A percentile compares a stretch with the other conserved stretches of the same genome.
These are phyloP conservation scores for Logfia minima DNA, from an alignment of 129 eudicot genomes.

Conservation along the genomic window DNA sequence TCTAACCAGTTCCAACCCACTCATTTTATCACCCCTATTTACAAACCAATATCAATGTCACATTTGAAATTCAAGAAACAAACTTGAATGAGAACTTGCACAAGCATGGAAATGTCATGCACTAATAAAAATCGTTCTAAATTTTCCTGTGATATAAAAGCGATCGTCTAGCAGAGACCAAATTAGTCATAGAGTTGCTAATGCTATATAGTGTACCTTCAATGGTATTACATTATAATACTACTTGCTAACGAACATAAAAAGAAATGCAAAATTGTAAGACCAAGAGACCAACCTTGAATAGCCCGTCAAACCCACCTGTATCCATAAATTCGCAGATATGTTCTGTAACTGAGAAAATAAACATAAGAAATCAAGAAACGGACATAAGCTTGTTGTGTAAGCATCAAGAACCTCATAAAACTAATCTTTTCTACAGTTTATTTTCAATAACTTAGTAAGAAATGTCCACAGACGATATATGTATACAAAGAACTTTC, in stretches of 20 bases:
- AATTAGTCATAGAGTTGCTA: constrained; percentile 2
- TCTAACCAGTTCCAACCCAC: not conserved
- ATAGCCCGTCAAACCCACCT: constrained; percentile 20
- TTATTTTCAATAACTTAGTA: not conserved
- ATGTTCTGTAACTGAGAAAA: constrained; percentile 23
- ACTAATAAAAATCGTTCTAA: not conserved
- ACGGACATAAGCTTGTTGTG: constrained; percentile 10
- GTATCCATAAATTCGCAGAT: constrained; percentile 5
- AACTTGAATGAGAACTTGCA: not conserved
- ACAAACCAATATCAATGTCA: not conserved
- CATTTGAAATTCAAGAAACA: not conserved
- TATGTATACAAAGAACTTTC: not conserved
- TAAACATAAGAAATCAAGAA: not conserved
- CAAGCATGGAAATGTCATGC: constrained; percentile 9
- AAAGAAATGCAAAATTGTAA: constrained; percentile 21
- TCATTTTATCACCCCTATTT: not conserved
- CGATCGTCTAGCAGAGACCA: not conserved
- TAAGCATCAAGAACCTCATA: not conserved
- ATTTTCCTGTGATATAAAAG: not conserved
- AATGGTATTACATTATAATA: constrained; percentile 24
- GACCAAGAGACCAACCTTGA: constrained; percentile 24
- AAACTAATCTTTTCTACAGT: not conserved
- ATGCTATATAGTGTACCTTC: constrained; percentile 17
- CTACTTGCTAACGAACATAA: constrained; percentile 21
- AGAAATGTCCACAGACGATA: not conserved